These are phyloP conservation scores for Chaetothyriales sp. DNA, from an alignment of 2,329 filamentous ascomycete genomes.

Conservation along the genomic window DNA sequence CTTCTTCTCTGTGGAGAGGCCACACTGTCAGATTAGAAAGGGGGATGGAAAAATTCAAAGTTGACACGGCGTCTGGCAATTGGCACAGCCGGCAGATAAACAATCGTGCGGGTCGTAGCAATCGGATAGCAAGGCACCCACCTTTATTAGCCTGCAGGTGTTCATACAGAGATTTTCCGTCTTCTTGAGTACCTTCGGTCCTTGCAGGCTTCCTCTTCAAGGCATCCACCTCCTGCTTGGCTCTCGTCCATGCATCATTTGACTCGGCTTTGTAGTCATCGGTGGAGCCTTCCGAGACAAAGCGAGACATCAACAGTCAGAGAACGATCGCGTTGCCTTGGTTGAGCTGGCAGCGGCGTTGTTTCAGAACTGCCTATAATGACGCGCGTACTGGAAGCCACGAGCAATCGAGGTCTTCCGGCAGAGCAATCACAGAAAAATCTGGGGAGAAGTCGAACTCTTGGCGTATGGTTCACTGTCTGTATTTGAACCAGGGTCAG, in stretches of 20 bases:
- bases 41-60: slow-evolving; percentile 2
- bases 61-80: neutral
- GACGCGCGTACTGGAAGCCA: too few species aligned
- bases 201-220: slow-evolving; percentile 10
- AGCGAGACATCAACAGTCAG: slow-evolving; percentile 28
- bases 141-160: slow-evolving; percentile 38
- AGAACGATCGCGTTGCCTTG: slow-evolving; percentile 1
- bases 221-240: slow-evolving; percentile 24
- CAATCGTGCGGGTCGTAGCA: neutral
- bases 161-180: slow-evolving; percentile 37
- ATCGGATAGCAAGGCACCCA: slow-evolving; percentile 15
- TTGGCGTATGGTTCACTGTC: neutral
- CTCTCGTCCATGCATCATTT: slow-evolving; percentile 32
- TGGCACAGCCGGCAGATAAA: neutral
- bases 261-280: slow-evolving; percentile 27
- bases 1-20: slow-evolving; percentile 27
- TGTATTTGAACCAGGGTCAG: too few species aligned
- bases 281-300: slow-evolving; percentile 32
- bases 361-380: neutral
- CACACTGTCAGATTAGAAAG: slow-evolving; percentile 30
- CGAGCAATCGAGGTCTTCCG: too few species aligned
- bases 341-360: neutral
- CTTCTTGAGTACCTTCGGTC: slow-evolving; percentile 22
- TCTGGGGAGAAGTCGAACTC: neutral
- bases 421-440: too few species aligned